These are phyloP conservation scores for Gomphus sp. DNA, from an alignment of 1,284 basidiomycete species.

Conservation along the genomic window DNA sequence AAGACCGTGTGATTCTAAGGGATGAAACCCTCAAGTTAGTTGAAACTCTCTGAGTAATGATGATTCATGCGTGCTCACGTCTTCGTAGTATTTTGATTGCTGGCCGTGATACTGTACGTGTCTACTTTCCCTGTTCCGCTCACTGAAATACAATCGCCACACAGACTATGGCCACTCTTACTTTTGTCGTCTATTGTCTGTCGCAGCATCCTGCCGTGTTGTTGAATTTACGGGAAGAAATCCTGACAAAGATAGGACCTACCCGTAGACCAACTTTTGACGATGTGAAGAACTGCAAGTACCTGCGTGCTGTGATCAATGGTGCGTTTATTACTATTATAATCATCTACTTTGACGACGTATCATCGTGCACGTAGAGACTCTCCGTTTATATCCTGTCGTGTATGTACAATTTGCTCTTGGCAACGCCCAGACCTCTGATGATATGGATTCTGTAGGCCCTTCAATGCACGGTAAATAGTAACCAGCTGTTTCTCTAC, in stretches of 20 bases:
- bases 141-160: neutral
- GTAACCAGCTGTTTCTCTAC: neutral
- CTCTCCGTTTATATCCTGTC: constrained; percentile 49
- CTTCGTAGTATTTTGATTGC: constrained; percentile 8
- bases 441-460: neutral
- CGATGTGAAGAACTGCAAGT: constrained; percentile 48
- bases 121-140: neutral
- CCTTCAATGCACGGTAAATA: constrained; percentile 18
- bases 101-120: constrained; percentile 38
- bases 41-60: constrained; percentile 31
- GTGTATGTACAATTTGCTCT: constrained; percentile 32
- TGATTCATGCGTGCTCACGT: neutral
- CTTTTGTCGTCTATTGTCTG: constrained; percentile 45
- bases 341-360: neutral
- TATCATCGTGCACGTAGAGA: constrained; percentile 29
- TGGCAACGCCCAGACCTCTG: neutral
- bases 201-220: constrained; percentile 38
- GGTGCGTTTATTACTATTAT: constrained; percentile 25
- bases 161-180: constrained; percentile 44
- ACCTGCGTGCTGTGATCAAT: constrained; percentile 49
- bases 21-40: constrained; percentile 33
- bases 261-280: constrained; percentile 39
- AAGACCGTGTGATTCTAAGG: constrained; percentile 28
- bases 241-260: constrained; percentile 38
- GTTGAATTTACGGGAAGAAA: constrained; percentile 41